Evolutionary conservation across 768 basidiomycete genomes (phyloP), one percentile per base, ranked within the genome.

Genomic region (Mycena amicta): DNA sequence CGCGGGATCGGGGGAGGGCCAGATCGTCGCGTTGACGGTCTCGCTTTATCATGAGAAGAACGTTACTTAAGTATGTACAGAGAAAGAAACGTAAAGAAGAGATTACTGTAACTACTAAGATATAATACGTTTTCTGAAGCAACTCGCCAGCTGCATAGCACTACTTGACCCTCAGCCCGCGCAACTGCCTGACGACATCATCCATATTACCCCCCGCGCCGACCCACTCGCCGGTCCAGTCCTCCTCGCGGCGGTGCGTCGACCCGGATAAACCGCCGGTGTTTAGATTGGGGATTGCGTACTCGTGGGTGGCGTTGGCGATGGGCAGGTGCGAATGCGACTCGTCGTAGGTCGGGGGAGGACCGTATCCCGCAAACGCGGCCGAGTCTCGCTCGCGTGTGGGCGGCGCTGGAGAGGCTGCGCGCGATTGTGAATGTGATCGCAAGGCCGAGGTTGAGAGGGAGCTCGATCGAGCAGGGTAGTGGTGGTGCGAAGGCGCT

Each of bases 21-120:
- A 69, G 8, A 67, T 70, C 6, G 72, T 73, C 0, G 67, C 68
- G 22, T 72, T 68, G 49, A 71, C 57, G 23, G 69, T 65, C 47
- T 56, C 37, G 5, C 59, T 61, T 8, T 3, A 26, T 11, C 6
- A 5, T n/a, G n/a, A n/a, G n/a, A n/a, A n/a, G n/a, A n/a, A n/a
- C n/a, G n/a, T n/a, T n/a, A n/a, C n/a, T n/a, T n/a, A n/a, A n/a
- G n/a, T n/a, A n/a, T n/a, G n/a, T n/a, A n/a, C n/a, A n/a, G n/a
- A n/a, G n/a, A n/a, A n/a, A n/a, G n/a, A n/a, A n/a, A n/a, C n/a
- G n/a, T n/a, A n/a, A n/a, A n/a, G n/a, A n/a, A n/a, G n/a, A n/a
- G n/a, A n/a, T n/a, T n/a, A n/a, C n/a, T n/a, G n/a, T n/a, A n/a
- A n/a, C n/a, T n/a, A n/a, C n/a, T n/a, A n/a, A n/a, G n/a, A n/a